These are phyloP conservation scores for Skeletonema marinoi DNA, from an alignment of 108 stramenopile genomes.

Conservation along the genomic window DNA sequence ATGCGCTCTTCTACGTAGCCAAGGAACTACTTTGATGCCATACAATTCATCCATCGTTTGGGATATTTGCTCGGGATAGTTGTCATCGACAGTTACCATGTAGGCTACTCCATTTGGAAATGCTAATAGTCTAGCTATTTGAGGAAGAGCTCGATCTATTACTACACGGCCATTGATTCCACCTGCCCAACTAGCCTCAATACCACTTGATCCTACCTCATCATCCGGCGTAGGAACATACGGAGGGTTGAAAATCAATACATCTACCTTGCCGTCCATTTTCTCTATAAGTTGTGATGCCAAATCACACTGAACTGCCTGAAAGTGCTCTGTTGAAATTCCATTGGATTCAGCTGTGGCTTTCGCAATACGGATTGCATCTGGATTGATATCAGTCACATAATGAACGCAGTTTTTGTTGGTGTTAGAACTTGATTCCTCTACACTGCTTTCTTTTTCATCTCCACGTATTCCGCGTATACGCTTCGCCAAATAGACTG, in stretches of 20 bases:
- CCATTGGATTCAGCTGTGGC: constrained; percentile 66
- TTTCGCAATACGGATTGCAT: constrained; percentile 67
- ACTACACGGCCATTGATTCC: constrained; percentile 81
- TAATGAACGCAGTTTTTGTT: constrained; percentile 15
- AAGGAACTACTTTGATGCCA: constrained; percentile 59
- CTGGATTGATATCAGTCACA: constrained; percentile 81
- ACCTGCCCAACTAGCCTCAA: constrained; percentile 93
- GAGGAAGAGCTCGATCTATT: constrained; percentile 79
- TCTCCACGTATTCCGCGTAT: constrained; percentile 12
- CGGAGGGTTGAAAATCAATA: constrained; percentile 93
- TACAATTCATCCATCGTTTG: constrained; percentile 30
- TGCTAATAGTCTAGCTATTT: constrained; percentile 68
- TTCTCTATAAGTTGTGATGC: constrained; percentile 51
- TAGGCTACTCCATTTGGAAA: constrained; percentile 75
- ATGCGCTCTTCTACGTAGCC: constrained; percentile 69
- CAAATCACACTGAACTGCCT: constrained; percentile 74
- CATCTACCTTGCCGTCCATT: constrained; percentile 55
- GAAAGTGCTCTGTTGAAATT: constrained; percentile 25
- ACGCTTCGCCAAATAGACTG: constrained; percentile 62
- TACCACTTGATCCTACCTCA: constrained; percentile 81
- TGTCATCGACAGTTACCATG: constrained; percentile 89
- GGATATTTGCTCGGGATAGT: constrained; percentile 73
- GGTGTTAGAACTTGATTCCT: background rate
- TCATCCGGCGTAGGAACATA: constrained; percentile 91
- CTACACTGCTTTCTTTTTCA: background rate